Evolutionary conservation across 352 stramenopile genomes (phyloP), one percentile per base, ranked within the genome.

Genomic region (Pythium biforme): DNA sequence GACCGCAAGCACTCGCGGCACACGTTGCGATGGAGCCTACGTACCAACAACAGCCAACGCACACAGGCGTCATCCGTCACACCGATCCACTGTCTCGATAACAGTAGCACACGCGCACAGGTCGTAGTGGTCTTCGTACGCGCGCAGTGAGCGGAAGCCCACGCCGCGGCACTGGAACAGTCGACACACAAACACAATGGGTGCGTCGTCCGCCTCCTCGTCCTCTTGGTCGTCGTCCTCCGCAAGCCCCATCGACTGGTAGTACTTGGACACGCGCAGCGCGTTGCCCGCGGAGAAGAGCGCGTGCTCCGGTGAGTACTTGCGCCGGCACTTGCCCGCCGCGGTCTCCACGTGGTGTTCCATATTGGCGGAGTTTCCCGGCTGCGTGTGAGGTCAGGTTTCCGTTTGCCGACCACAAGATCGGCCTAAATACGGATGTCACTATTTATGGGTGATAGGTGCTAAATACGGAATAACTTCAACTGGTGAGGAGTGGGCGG

Each of bases 101-200:
- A 60, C n/a, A 33, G 15, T 27, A 33, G 0, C 9, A 6, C 37
- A 37, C 5, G 15, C 47, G 55, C 69, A 88, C 78, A 88, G 73
- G 50, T 84, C 74, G 59, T 88, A 88, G 62, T 88, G 78, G 25
- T 88, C 78, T 64, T 88, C 76, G 52, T 86, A 88, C 3, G 68
- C 72, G 20, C 56, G 61, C 33, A 81, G 40, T 19, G 76, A 78
- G n/a, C 66, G 64, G 54, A 86, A 88, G 14, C 31, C 69, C 5
- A 81, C 60, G 33, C 76, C 65, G 1, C 47, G 53, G 60, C 78
- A 88, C 41, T 73, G 75, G 39, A 74, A 63, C 34, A 88, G 60
- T n/a, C 66, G 67, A 48, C 78, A 88, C 22, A 62, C 69, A 27
- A 88, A 77, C 34, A 52, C 57, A 52, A 45, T 20, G n/a, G 43